Evolutionary conservation across 139 green algal species (phyloP).

Genomic region (Tetraselmis chui): DNA sequence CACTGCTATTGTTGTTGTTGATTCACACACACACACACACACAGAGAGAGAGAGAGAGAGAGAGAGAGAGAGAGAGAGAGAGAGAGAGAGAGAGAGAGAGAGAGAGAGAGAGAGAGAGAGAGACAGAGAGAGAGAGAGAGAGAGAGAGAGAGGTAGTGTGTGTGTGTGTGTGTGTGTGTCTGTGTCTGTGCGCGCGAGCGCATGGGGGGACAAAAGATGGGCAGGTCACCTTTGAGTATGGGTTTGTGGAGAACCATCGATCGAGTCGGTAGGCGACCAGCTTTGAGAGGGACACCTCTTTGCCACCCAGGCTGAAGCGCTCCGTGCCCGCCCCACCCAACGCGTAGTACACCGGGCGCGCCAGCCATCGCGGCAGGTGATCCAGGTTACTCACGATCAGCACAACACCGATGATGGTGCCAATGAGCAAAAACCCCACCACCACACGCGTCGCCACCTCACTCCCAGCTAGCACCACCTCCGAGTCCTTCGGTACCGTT

Average conservation of each 20-base stretch:
- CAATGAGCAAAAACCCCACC: background rate
- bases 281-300: constrained; percentile 21
- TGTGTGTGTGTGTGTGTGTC: too few species aligned
- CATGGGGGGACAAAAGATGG: too few species aligned
- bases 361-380: background rate
- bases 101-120: too few species aligned
- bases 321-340: background rate
- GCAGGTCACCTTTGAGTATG: constrained; percentile 17
- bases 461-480: background rate
- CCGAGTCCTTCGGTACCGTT: background rate
- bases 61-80: too few species aligned
- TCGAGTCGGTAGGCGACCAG: constrained; percentile 35
- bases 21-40: too few species aligned
- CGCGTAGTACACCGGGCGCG: background rate
- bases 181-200: too few species aligned
- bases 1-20: too few species aligned
- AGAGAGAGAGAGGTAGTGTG: too few species aligned
- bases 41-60: too few species aligned
- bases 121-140: too few species aligned
- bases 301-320: background rate
- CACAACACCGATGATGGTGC: background rate
- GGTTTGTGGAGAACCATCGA: constrained; percentile 34
- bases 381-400: background rate
- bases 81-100: too few species aligned
- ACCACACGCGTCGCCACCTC: background rate